Percentiles rank a stretch among this genome's conserved stretches.
phyloP scores from a whole-genome alignment of 345 rosid genomes.

The Nephelium lappaceum region DNA sequence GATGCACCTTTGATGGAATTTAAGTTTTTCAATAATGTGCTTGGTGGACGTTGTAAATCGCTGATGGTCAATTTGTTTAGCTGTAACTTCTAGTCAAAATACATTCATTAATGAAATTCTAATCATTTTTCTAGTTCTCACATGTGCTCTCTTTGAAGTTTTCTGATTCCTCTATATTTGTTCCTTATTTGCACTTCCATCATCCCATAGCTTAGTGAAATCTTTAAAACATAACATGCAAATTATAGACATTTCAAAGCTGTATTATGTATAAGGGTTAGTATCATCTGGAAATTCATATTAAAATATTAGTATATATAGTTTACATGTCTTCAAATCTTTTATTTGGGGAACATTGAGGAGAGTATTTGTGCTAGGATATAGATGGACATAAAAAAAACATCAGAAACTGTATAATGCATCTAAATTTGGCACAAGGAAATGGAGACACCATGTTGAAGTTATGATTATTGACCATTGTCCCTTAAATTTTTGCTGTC shows the following conservation, averaged over 20 bases:
- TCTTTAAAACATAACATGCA: not conserved
- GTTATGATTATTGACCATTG: not conserved
- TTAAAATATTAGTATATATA: not conserved
- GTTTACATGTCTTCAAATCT: not conserved
- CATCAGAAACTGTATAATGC: not conserved
- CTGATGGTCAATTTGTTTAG: not conserved
- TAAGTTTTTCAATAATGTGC: not conserved
- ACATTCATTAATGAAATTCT: not conserved
- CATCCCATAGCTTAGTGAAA: not conserved
- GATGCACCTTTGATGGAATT: not conserved
- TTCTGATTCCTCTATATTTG: not conserved
- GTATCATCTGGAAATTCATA: not conserved
- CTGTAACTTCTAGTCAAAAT: not conserved
- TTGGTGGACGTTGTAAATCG: conserved; percentile 2
- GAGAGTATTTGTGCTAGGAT: not conserved
- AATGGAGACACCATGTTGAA: not conserved
- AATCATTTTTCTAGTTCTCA: not conserved
- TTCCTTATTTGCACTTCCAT: not conserved
- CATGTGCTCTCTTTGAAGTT: not conserved
- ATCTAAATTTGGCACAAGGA: not conserved
- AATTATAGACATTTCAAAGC: not conserved
- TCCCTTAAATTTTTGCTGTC: not conserved
- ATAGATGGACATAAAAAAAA: not conserved
- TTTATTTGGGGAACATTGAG: not conserved
- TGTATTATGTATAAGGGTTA: not conserved